Conservation (phyloP, 495 filamentous ascomycete species). For the Lophiostoma macrostomum region DNA sequence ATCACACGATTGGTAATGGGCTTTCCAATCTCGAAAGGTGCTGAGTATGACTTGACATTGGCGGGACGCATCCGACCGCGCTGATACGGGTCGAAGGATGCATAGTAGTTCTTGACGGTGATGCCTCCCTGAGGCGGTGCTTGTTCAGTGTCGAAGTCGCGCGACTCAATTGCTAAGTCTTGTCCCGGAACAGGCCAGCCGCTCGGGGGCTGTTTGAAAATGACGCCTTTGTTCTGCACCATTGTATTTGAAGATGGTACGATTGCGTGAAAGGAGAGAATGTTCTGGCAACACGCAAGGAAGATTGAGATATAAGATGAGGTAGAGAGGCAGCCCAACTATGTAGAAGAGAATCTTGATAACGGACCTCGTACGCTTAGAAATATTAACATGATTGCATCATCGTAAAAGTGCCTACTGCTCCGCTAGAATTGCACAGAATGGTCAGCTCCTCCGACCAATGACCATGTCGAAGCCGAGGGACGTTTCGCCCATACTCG, state of each 20-base stretch:
- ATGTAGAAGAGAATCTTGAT: no score
- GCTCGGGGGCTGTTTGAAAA: slow-evolving; percentile 71
- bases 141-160: slow-evolving; percentile 62
- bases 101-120: slow-evolving; percentile 67
- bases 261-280: neutral
- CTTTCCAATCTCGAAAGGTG: slow-evolving; percentile 41
- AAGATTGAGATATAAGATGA: no score
- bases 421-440: no score
- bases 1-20: slow-evolving; percentile 43
- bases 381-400: no score
- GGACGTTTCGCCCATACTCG: no score
- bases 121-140: slow-evolving; percentile 66
- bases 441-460: no score
- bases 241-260: slow-evolving; percentile 31
- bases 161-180: slow-evolving; percentile 67
- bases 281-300: no score
- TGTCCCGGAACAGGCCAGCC: slow-evolving; percentile 69
- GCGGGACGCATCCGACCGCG: slow-evolving; percentile 58
- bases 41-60: slow-evolving; percentile 40
- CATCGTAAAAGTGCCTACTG: no score
- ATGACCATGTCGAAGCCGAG: no score
- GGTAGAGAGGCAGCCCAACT: no score
- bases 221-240: slow-evolving; percentile 71
- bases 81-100: slow-evolving; percentile 87
- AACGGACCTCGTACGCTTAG: no score